Base-by-base conservation (phyloP, 345 rosid species). In the Theobroma cacao region DNA sequence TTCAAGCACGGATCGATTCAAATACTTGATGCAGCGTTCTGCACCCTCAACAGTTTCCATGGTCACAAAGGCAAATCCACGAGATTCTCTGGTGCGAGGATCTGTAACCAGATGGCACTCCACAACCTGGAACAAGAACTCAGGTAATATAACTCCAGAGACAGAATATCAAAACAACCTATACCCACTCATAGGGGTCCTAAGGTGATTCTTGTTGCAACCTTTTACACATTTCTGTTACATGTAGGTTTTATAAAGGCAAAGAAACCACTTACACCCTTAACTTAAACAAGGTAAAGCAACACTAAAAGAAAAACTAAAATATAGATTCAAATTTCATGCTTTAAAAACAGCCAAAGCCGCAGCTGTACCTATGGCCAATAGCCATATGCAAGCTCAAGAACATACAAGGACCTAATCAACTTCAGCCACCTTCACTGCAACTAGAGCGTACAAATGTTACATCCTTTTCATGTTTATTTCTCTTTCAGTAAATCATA, bases 31-130 rank as follows among this genome's bases (percentile, higher is more conserved):
- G 65, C 94, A 91, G 76, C 92, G 88, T 0, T 88, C 86, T 41
- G 92, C 94, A 78, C 60, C 91, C 76, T 83, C 90, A 65, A 33
- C 24, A 4, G 82, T 84, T 74, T 84, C 91, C 92, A 91, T 89
- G 34, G 92, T 89, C 75, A 91, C 86, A 77, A 89, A 91, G 78
- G 89, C 94, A 81, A 91, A 91, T 62, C 92, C 94, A 65, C 94
- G 90, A 26, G 94, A 91, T 72, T 89, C 92, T 80, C 78, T 84
- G 70, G 86, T 82, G 36, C 86, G 91, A 66, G 92, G 94, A 79
- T 88, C 92, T 52, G 80, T 78, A 31, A 89, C 92, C 75, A 91
- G 75, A 77, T 89, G 78, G 80, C 94, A 91, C 34, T 86, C 89
- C 76, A 77, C 12, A 62, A 91, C 94, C 94, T 91, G 78, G 82